Evolutionary conservation across 202 grass and related monocot species (phyloP).

Genomic region (Panicum hallii): DNA sequence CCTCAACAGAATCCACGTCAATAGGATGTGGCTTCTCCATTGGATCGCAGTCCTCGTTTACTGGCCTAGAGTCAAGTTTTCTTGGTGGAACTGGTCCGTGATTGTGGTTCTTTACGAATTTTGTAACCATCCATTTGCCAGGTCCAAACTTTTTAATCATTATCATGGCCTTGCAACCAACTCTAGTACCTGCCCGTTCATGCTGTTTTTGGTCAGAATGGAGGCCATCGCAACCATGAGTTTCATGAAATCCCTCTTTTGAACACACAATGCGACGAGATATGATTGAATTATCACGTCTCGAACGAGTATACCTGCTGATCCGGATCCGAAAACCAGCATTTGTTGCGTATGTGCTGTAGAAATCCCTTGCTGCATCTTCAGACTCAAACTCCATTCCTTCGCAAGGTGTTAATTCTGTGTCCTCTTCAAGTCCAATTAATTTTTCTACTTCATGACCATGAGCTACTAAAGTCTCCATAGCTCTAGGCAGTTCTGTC

Average conservation of each 20-base stretch:
- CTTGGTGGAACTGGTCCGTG: slow-evolving; percentile 69
- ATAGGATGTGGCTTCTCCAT: slow-evolving; percentile 37
- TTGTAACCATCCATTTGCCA: slow-evolving; percentile 83
- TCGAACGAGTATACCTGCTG: slow-evolving; percentile 75
- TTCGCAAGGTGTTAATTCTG: slow-evolving; percentile 71
- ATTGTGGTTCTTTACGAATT: slow-evolving; percentile 84
- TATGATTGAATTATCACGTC: slow-evolving; percentile 88
- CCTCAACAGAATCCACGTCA: slow-evolving; percentile 39
- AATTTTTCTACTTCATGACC: slow-evolving; percentile 46
- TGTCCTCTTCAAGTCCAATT: slow-evolving; percentile 58
- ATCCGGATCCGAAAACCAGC: slow-evolving; percentile 81
- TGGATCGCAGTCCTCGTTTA: slow-evolving; percentile 31
- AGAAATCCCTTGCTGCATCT: slow-evolving; percentile 84
- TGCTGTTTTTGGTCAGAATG: slow-evolving; percentile 58
- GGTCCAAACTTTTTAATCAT: slow-evolving; percentile 66
- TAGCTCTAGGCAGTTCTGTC: slow-evolving; percentile 33
- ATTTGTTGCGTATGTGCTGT: slow-evolving; percentile 69
- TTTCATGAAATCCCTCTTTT: slow-evolving; percentile 82
- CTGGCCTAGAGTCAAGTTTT: slow-evolving; percentile 49
- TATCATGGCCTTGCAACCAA: slow-evolving; percentile 91
- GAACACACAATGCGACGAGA: slow-evolving; percentile 91
- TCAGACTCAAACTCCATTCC: slow-evolving; percentile 92
- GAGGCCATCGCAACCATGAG: slow-evolving; percentile 48
- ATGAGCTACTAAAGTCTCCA: slow-evolving; percentile 32
- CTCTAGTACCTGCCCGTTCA: slow-evolving; percentile 61